These are phyloP conservation scores for Yarrowia porcina DNA, from an alignment of 805 yeast species.

Conservation along the genomic window DNA sequence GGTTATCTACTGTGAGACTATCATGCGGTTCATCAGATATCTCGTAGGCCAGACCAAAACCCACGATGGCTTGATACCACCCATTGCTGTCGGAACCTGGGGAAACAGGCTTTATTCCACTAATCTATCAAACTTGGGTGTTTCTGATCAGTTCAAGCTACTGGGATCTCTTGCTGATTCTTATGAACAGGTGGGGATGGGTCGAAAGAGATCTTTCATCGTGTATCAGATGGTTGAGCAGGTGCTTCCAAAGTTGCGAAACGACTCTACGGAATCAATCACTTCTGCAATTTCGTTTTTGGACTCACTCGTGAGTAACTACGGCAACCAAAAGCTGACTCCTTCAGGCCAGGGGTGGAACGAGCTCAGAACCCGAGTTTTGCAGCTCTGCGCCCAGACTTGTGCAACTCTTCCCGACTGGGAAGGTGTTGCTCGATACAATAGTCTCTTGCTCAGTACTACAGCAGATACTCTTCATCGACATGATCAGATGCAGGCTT, in stretches of 20 bases:
- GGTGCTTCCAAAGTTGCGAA: constrained; percentile 16
- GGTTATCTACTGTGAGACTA: constrained; percentile 67
- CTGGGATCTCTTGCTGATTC: constrained; percentile 64
- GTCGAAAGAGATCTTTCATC: constrained; percentile 46
- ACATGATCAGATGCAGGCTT: constrained; percentile 54
- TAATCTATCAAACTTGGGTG: constrained; percentile 46
- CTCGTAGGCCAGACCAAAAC: constrained; percentile 35
- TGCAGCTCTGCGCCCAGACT: constrained; percentile 51
- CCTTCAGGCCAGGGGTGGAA: constrained; percentile 49
- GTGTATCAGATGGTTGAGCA: constrained; percentile 8
- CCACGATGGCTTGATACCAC: constrained; percentile 28
- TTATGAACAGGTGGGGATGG: constrained; percentile 57
- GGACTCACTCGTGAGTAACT: constrained; percentile 49
- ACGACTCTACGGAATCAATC: constrained; percentile 1
- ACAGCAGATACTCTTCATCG: constrained; percentile 53
- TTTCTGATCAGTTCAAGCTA: constrained; percentile 56
- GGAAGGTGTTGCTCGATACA: constrained; percentile 45
- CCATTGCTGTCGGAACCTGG: constrained; percentile 47
- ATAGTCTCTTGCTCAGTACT: constrained; percentile 54
- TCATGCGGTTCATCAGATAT: constrained; percentile 54
- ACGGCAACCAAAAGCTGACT: constrained; percentile 48
- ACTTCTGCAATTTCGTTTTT: constrained; percentile 41
- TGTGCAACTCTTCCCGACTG: constrained; percentile 52
- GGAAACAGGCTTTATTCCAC: constrained; percentile 48
- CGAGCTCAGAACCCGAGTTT: constrained; percentile 52